Conservation (phyloP, 2,329 filamentous ascomycete genomes). For the Salinomyces thailandicus region DNA sequence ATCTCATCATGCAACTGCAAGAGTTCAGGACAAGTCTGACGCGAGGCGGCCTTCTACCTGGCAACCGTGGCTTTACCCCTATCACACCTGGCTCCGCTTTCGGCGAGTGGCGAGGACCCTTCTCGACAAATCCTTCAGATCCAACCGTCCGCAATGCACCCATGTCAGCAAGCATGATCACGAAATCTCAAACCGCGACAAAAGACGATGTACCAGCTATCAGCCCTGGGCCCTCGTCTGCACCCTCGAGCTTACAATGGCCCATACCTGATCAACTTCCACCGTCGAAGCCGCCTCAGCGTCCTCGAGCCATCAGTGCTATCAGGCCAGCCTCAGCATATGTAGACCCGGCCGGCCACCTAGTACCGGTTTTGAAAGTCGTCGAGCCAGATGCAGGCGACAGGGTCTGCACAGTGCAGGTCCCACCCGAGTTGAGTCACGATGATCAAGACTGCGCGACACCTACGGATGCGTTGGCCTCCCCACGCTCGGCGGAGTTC, state of each 20-base stretch:
- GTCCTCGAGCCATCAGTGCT: constrained; percentile 12
- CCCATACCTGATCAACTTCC: constrained; percentile 38
- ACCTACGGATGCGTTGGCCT: constrained; percentile 18
- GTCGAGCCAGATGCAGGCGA: constrained; percentile 10
- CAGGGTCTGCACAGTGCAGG: not conserved
- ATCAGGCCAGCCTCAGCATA: constrained; percentile 45
- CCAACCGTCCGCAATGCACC: constrained; percentile 8
- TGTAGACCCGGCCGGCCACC: constrained; percentile 26
- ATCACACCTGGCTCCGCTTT: constrained; percentile 25
- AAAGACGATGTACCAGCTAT: constrained; percentile 20
- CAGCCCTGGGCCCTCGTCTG: constrained; percentile 54
- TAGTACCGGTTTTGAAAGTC: constrained; percentile 23
- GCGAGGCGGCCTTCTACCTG: constrained; percentile 25
- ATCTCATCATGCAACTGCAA: constrained; percentile 78
- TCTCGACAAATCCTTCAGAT: constrained; percentile 15
- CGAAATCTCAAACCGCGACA: constrained; percentile 5
- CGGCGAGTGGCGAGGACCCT: constrained; percentile 23
- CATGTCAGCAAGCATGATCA: constrained; percentile 12
- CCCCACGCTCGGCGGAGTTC: constrained; percentile 31
- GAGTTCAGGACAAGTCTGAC: constrained; percentile 52
- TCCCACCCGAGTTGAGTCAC: not conserved
- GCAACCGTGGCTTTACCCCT: constrained; percentile 24
- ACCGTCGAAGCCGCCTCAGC: constrained; percentile 1
- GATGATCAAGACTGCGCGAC: constrained; percentile 13
- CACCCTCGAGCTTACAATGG: constrained; percentile 55